These are phyloP conservation scores for Saprolegnia diclina DNA, from an alignment of 352 stramenopile species.

Conservation along the genomic window DNA sequence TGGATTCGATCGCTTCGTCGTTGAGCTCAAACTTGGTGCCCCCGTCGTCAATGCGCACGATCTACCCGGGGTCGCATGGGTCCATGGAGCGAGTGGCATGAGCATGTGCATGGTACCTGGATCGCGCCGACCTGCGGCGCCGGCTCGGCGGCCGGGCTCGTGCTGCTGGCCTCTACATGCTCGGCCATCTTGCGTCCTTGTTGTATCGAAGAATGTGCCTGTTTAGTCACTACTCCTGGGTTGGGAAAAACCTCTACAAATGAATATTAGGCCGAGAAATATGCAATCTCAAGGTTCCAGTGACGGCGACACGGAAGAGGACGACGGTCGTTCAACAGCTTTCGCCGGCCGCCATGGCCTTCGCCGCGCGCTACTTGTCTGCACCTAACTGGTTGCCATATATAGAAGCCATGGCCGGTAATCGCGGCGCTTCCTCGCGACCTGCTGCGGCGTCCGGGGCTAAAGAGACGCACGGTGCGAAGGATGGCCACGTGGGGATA, in stretches of 20 bases:
- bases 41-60: constrained; percentile 85
- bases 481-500: no score
- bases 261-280: no score
- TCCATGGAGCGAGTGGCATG: background rate
- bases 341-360: no score
- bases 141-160: background rate
- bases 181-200: background rate
- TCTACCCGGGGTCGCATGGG: constrained; percentile 31
- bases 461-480: background rate
- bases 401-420: no score
- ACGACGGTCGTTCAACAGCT: no score
- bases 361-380: no score
- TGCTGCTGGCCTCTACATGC: background rate
- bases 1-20: constrained; percentile 55
- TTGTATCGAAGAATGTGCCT: background rate
- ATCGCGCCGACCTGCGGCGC: background rate
- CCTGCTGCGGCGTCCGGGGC: no score
- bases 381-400: no score
- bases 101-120: constrained; percentile 10
- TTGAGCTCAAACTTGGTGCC: constrained; percentile 82
- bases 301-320: no score
- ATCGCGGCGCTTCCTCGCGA: no score
- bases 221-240: background rate
- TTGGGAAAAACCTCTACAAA: background rate
- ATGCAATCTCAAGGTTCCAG: no score